A percentile compares a stretch with the other conserved stretches of the same genome.
Evolutionary conservation across 2,329 filamentous ascomycete species (phyloP).

Genomic region (Drechslerella coelobrocha): DNA sequence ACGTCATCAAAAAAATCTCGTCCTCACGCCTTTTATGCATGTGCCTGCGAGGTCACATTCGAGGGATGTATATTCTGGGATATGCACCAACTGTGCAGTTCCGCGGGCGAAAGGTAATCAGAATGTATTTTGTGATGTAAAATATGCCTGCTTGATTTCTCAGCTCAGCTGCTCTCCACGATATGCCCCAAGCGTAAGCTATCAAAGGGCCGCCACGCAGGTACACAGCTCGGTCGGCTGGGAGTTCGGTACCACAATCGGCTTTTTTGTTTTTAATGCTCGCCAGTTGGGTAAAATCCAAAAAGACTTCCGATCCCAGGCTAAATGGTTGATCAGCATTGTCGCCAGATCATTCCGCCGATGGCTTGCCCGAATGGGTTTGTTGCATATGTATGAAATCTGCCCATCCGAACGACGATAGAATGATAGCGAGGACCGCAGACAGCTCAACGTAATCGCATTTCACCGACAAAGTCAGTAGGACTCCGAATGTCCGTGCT

Average conservation of each 20-base stretch:
- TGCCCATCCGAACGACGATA: not conserved
- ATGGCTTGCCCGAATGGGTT: slow-evolving; percentile 10
- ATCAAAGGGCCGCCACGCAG: too few species aligned
- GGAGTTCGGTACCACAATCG: slow-evolving; percentile 33
- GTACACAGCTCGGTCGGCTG: slow-evolving; percentile 1
- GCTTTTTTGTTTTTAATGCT: slow-evolving; percentile 1
- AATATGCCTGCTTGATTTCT: not conserved
- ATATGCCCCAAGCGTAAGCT: not conserved
- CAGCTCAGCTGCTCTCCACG: not conserved
- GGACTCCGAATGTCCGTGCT: not conserved
- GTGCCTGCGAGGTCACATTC: not conserved
- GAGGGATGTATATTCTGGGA: not conserved
- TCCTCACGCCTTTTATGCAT: not conserved
- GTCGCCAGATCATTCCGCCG: slow-evolving; percentile 41
- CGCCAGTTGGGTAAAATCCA: slow-evolving; percentile 9
- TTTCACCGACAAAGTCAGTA: not conserved
- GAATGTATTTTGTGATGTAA: not conserved
- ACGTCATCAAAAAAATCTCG: not conserved
- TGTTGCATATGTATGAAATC: slow-evolving; percentile 10
- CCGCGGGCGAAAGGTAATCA: not conserved
- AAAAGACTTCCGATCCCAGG: slow-evolving; percentile 20
- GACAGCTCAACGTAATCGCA: not conserved
- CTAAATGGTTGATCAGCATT: slow-evolving; percentile 41
- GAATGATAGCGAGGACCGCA: not conserved
- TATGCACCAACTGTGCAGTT: not conserved